Conservation (phyloP, 805 yeast genomes). For the Yarrowia sp. region DNA sequence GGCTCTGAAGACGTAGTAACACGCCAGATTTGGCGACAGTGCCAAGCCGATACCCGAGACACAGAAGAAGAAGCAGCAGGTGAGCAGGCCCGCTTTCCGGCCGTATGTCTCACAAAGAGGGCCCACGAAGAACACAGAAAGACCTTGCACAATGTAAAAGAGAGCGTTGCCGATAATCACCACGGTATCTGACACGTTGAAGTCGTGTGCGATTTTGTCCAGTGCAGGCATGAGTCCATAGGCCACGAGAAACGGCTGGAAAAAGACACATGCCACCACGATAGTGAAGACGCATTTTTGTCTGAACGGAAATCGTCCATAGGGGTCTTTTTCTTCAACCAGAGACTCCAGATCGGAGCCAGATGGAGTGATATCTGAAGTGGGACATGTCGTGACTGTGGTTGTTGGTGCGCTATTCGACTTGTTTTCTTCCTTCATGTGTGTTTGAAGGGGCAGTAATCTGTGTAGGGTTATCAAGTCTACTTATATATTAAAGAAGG, state of each 20-base stretch:
- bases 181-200: slow-evolving; percentile 56
- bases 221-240: slow-evolving; percentile 63
- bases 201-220: slow-evolving; percentile 56
- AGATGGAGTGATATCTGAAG: not conserved
- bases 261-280: slow-evolving; percentile 21
- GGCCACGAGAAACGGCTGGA: slow-evolving; percentile 45
- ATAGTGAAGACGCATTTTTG: slow-evolving; percentile 29
- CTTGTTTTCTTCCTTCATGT: slow-evolving; percentile 7
- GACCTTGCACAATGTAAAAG: slow-evolving; percentile 60
- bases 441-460: not conserved
- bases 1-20: slow-evolving; percentile 61
- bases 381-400: not conserved
- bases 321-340: slow-evolving; percentile 1
- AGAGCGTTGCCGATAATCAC: slow-evolving; percentile 60
- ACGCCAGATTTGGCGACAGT: slow-evolving; percentile 58
- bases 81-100: slow-evolving; percentile 54
- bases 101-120: slow-evolving; percentile 64
- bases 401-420: not conserved
- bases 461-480: too few species aligned
- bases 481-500: too few species aligned
- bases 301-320: slow-evolving; percentile 19
- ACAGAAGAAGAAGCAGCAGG: slow-evolving; percentile 51
- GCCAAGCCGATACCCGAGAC: slow-evolving; percentile 53
- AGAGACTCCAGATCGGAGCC: slow-evolving; percentile 1
- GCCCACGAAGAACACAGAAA: slow-evolving; percentile 58